Evolutionary conservation across 257 asterid species (phyloP), one percentile per base, ranked within the genome.

Genomic region (Nemophila menziesii): DNA sequence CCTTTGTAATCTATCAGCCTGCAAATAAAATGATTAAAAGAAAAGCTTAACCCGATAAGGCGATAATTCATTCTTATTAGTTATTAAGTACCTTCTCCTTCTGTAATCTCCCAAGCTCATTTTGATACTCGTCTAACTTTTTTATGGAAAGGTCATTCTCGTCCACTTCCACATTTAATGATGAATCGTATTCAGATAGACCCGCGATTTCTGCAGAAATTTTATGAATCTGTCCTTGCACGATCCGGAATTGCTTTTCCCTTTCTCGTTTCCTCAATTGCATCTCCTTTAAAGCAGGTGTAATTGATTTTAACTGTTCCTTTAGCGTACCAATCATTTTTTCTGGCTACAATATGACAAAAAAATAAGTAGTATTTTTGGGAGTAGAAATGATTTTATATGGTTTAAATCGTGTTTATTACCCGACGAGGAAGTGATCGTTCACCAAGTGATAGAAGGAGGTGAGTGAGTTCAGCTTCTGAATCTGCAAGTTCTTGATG

Each of bases 401-500:
- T 10, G 21, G 11, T 22, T 34, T 39, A 39, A n/a, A n/a, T n/a
- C n/a, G n/a, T 15, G 13, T 15, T 3, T 42, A 33, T 73, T 80
- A 87, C 97, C 67, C 97, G 58, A 55, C 79, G 81, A 3, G 95
- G 95, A 27, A 85, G 79, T 52, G 97, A 87, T 51, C 97, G 79
- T 74, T 87, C 97, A 8, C 95, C 97, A 38, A 89, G 95, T 3
- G 89, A 78, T 22, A 84, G 67, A 39, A 89, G 84, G 53, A 89
- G 89, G 59, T 75, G 92, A 43, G 97, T 89, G 39, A 84, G 78
- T 52, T 76, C 86, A 20, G 97, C 97, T 69, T 89, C 93, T 20
- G 95, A 76, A 52, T 80, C 93, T 14, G 97, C 97, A 16, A 89
- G 77, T 53, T 84, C 90, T 63, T 80, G 97, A 60, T 89, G 97